These are phyloP conservation scores for Mycena amicta DNA, from an alignment of 768 basidiomycete species.

Conservation along the genomic window DNA sequence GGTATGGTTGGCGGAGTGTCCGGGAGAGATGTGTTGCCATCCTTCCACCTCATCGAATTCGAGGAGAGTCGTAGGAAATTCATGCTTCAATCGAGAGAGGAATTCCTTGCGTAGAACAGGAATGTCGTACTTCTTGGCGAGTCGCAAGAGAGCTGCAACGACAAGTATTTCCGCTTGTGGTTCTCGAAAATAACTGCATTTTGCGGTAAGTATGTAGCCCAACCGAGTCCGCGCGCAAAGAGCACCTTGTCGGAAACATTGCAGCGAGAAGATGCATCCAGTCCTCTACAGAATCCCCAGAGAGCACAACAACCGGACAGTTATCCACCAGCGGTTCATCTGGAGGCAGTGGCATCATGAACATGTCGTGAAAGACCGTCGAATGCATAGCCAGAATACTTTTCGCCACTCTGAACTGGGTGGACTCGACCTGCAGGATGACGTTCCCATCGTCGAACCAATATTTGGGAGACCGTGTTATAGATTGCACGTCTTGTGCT, in stretches of 20 bases:
- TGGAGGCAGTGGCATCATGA: constrained; percentile 14
- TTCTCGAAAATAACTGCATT: too few species aligned
- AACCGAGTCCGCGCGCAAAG: constrained; percentile 22
- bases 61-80: background rate
- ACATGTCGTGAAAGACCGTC: constrained; percentile 22
- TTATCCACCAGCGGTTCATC: constrained; percentile 15
- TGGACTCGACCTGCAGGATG: constrained; percentile 13
- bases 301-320: constrained; percentile 20
- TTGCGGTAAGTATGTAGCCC: constrained; percentile 11
- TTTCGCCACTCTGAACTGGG: background rate
- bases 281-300: constrained; percentile 25
- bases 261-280: constrained; percentile 2
- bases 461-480: constrained; percentile 1
- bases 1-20: too few species aligned
- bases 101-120: background rate
- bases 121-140: background rate
- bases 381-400: constrained; percentile 19
- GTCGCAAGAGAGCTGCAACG: background rate
- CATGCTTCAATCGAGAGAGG: background rate
- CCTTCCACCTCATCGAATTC: too few species aligned
- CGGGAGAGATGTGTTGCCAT: too few species aligned
- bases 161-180: too few species aligned
- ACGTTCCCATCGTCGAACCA: constrained; percentile 12
- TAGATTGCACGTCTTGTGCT: background rate
- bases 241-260: constrained; percentile 16